Evolutionary conservation across 371 early-diverging fungal species (phyloP).

Genomic region (Zancudomyces culisetae): DNA sequence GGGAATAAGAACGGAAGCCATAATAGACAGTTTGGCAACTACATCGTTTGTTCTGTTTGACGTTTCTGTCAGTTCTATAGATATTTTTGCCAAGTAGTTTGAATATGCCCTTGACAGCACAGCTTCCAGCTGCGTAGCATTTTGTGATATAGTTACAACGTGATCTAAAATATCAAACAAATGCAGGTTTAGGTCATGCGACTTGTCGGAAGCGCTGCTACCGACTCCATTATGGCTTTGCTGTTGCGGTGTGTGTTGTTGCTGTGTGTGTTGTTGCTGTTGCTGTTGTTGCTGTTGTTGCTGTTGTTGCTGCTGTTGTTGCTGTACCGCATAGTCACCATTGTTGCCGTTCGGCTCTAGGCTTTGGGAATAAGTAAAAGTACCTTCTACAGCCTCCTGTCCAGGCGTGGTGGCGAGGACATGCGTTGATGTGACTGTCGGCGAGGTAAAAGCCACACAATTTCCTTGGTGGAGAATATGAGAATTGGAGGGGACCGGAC

Average conservation of each 20-base stretch:
- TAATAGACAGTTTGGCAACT: constrained; percentile 70
- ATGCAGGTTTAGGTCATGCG: constrained; percentile 32
- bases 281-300: not conserved
- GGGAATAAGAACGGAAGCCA: constrained; percentile 85
- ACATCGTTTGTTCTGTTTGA: constrained; percentile 81
- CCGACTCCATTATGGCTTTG: not conserved
- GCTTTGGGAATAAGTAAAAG: too few relatives aligned
- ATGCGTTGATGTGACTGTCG: too few relatives aligned
- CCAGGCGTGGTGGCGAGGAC: constrained; percentile 18
- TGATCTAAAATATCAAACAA: constrained; percentile 92
- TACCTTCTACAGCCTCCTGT: too few relatives aligned
- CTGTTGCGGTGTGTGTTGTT: not conserved
- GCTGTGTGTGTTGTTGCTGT: not conserved
- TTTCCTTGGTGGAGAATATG: too few relatives aligned
- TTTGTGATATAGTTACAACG: constrained; percentile 79
- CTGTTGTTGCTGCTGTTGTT: not conserved
- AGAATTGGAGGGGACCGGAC: too few relatives aligned
- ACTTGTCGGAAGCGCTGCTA: constrained; percentile 6
- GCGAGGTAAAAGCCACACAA: too few relatives aligned
- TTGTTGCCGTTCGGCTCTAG: too few relatives aligned
- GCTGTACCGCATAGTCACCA: not conserved
- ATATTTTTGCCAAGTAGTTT: constrained; percentile 91
- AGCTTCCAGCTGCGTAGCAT: constrained; percentile 72
- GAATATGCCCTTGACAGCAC: constrained; percentile 78
- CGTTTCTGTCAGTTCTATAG: constrained; percentile 86